phyloP scores from a whole-genome alignment of 805 yeast genomes.

The Saturnispora saitoi region DNA sequence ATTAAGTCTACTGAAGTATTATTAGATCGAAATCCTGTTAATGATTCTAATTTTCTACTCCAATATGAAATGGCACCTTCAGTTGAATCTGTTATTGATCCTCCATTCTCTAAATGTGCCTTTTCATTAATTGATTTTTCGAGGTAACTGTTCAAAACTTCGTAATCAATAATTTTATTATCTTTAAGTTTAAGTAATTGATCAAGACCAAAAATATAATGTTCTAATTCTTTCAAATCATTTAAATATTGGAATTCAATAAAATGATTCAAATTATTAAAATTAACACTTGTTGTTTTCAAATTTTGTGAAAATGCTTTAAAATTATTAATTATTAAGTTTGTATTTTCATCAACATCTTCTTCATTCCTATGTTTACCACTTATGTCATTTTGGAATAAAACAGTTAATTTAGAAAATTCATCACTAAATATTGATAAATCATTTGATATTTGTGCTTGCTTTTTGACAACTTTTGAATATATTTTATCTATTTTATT shows the following conservation, averaged over 20 bases:
- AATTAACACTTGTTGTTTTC: conserved; percentile 26
- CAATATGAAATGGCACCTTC: conserved; percentile 30
- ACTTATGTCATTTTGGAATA: conserved; percentile 27
- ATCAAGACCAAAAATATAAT: conserved; percentile 59
- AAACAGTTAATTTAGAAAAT: conserved; percentile 50
- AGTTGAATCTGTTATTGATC: conserved; percentile 28
- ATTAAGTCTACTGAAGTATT: conserved; percentile 33
- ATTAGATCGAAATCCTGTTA: conserved; percentile 33
- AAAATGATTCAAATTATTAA: conserved; percentile 29
- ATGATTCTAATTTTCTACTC: conserved; percentile 41
- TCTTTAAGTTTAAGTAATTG: conserved; percentile 75
- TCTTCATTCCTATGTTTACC: conserved; percentile 21
- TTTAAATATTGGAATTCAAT: conserved; percentile 77
- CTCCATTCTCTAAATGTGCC: conserved; percentile 27
- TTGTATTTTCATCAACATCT: conserved; percentile 18
- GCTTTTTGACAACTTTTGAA: conserved; percentile 59
- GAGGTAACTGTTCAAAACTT: conserved; percentile 73
- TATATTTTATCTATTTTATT: conserved; percentile 71
- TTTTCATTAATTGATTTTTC: conserved; percentile 63
- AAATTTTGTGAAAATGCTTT: conserved; percentile 34
- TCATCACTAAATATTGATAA: conserved; percentile 64
- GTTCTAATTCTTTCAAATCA: conserved; percentile 79
- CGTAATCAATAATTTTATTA: conserved; percentile 84
- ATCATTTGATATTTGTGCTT: conserved; percentile 66
- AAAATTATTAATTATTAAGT: conserved; percentile 23